Conservation (phyloP, 805 yeast species). For the Candida dajiaensis region DNA sequence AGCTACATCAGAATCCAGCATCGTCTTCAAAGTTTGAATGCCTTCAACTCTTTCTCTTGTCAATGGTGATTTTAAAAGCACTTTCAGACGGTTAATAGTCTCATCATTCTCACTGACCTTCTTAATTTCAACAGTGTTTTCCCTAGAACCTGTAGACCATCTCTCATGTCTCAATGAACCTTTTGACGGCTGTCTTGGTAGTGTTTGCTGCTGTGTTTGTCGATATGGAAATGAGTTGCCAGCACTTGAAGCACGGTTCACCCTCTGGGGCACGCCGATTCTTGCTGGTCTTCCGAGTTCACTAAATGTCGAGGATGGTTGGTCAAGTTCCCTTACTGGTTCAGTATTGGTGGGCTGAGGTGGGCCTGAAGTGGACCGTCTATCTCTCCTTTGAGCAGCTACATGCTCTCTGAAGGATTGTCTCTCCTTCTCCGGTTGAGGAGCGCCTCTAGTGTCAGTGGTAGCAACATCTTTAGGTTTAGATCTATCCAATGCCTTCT, state of each 20-base stretch:
- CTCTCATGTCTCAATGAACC: constrained; percentile 11
- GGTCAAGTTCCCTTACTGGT: constrained; percentile 1
- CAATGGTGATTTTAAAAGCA: constrained; percentile 16
- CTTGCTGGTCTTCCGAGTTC: constrained; percentile 21
- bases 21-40: constrained; percentile 7
- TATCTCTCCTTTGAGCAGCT: constrained; percentile 36
- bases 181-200: constrained; percentile 14
- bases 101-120: not conserved
- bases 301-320: not conserved
- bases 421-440: constrained; percentile 23
- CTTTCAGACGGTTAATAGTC: constrained; percentile 6
- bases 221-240: not conserved
- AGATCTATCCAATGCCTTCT: constrained; percentile 57
- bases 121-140: not conserved
- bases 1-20: not conserved
- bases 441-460: constrained; percentile 6
- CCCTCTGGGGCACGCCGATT: constrained; percentile 20
- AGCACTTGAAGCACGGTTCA: constrained; percentile 16
- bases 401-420: constrained; percentile 46
- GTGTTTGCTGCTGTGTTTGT: constrained; percentile 4
- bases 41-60: constrained; percentile 23
- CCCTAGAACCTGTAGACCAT: constrained; percentile 1
- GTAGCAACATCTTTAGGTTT: constrained; percentile 35
- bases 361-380: constrained; percentile 32
- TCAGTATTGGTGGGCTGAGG: constrained; percentile 12